Evolutionary conservation across 2,329 filamentous ascomycete genomes (phyloP), one percentile per base, ranked within the genome.

Genomic region (Furcasterigmium furcatum): DNA sequence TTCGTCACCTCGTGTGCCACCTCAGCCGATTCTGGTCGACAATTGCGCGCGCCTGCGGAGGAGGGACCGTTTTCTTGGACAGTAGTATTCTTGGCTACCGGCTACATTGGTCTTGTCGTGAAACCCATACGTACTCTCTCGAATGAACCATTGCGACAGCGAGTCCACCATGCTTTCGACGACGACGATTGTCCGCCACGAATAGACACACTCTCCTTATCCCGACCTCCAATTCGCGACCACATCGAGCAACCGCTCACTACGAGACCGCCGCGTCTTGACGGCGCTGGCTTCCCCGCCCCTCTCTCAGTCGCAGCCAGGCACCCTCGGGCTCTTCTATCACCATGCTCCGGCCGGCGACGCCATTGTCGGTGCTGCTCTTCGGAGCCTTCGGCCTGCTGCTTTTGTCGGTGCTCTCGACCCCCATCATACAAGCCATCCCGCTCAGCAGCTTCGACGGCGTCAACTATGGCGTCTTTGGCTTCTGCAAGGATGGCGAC

Each of bases 381-480:
- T 80, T 95, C 52, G 77, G 80, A 59, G 91, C 92, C 54, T 96
- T 99, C 67, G 86, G 77, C 52, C 75, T 97, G 51, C 77, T 97
- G 43, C 74, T 97, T 39, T 76, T 99, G 32, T 88, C 91, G 39
- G 88, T 91, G 32, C 72, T 99, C n/a, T 96, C 92, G 2, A 91
- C 90, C 0, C 94, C 94, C 16, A 83, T 99, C 55, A 86, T 97
- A 62, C 84, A 87, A 60, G 79, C 76, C 21, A 95, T 99, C 39
- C 89, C 91, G 9, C 76, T 99, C 35, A 91, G 88, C 30, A 84
- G 81, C 43, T 92, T 84, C 61, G 71, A 84, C 35, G 84, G 85
- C 57, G 81, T 88, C 55, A 84, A 84, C 55, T 96, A 95, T 73
- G 94, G 94, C 41, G 91, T 97, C 41, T 92, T 97, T 71, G 94